These are phyloP conservation scores for Lodderomyces elongisporus DNA, from an alignment of 1,139 yeast genomes.

Conservation along the genomic window DNA sequence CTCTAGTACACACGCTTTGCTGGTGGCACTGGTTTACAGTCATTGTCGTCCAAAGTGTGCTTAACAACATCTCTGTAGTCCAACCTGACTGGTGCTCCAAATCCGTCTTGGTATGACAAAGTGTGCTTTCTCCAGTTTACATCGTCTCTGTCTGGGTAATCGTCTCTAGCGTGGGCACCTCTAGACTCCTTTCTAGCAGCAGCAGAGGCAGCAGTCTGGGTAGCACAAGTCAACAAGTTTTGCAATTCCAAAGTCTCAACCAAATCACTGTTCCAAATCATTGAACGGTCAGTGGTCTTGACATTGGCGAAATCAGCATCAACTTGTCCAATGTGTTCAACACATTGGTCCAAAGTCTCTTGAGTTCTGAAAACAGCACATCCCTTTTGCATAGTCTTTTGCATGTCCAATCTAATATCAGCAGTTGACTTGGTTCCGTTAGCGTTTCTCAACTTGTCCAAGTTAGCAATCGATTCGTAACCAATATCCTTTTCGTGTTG, in stretches of 20 bases:
- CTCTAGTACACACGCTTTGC: slow-evolving; percentile 84
- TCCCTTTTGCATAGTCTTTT: slow-evolving; percentile 92
- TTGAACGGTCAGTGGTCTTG: slow-evolving; percentile 89
- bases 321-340: slow-evolving; percentile 65
- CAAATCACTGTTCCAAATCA: slow-evolving; percentile 98
- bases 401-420: slow-evolving; percentile 87
- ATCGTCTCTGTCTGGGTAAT: slow-evolving; percentile 93
- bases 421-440: slow-evolving; percentile 79
- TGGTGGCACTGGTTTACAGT: slow-evolving; percentile 96
- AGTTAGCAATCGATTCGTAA: slow-evolving; percentile 80
- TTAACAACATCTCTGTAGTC: slow-evolving; percentile 83
- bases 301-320: slow-evolving; percentile 66
- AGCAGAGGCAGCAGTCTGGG: slow-evolving; percentile 92
- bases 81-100: slow-evolving; percentile 69
- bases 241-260: slow-evolving; percentile 95
- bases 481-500: slow-evolving; percentile 80
- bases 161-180: slow-evolving; percentile 99
- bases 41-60: slow-evolving; percentile 82
- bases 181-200: slow-evolving; percentile 96
- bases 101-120: slow-evolving; percentile 73
- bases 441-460: slow-evolving; percentile 85
- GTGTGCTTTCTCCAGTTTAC: slow-evolving; percentile 98
- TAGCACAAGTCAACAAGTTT: slow-evolving; percentile 95
- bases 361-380: slow-evolving; percentile 97
- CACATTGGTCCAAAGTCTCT: slow-evolving; percentile 90